Base-by-base conservation (phyloP, 176 grass and related monocot species). In the Oryza nivara region DNA sequence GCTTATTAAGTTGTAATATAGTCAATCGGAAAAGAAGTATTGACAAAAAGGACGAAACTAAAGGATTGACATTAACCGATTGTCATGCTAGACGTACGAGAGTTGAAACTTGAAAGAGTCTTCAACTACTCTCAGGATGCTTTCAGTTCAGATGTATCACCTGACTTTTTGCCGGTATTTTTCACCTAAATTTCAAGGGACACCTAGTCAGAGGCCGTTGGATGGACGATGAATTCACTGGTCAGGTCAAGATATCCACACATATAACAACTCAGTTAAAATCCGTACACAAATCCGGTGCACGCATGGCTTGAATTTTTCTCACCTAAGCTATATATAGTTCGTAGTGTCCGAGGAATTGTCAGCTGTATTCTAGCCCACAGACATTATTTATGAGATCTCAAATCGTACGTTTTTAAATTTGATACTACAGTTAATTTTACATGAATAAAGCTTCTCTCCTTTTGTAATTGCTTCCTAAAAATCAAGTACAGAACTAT, bases 191-290 rank as follows among this genome's bases (percentile, higher is more conserved):
- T 63, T 22, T 63, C n/a, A 63, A 63, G 58, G 2, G n/a, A 10
- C 20, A 63, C 20, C 58, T 63, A 20, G 58, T 63, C 58, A 23
- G 52, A 52, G 49, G 49, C 9, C 14, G 17, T 58, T 20, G 52
- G 52, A 58, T 58, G 19, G 61, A 26, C 35, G 23, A 71, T 38
- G 20, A 54, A 54, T 54, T 11, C 51, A 54, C 13, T 54, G 51
- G 15, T 7, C 51, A 8, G n/a, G 67, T 86, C 84, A 79, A 86
- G 67, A 65, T 72, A 23, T 45, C 16, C 83, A 36, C 75, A 30
- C 26, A 58, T 30, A 19, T 64, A 63, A 78, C 22, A 61, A 28
- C 34, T 54, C 63, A n/a, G 25, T 83, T 52, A 15, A 49, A 10
- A 38, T n/a, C 2, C 66, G 11, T 12, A 3, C 9, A 58, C 8